Evolutionary conservation across 768 basidiomycete species (phyloP), one percentile per base, ranked within the genome.

Genomic region (Termitomyces bulborhizus): DNA sequence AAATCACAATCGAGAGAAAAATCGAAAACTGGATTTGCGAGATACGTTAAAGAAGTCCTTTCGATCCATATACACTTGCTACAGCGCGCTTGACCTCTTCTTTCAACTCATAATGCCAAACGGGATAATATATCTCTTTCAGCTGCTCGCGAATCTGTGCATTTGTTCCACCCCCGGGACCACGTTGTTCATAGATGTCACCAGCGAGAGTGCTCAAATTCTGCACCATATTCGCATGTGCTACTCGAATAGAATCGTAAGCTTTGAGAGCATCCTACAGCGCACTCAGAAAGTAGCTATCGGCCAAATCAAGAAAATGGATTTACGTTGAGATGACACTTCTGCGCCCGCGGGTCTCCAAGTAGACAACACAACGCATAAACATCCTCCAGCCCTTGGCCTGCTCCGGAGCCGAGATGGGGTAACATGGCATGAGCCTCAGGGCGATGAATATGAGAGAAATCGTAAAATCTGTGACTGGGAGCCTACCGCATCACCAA

Each of bases 351-450:
- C 2, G 76, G 71, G 56, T 78, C 76, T 6, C 64, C 62, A 9
- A 85, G 74, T 13, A 85, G 65, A 15, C 71, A 67, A 42, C 72
- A 73, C 4, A 85, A 65, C 4, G 78, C 62, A 44, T 75, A 73
- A 0, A 74, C 76, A 55, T 84, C 83, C 60, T 84, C 83, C 32
- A 84, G 71, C 1, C 80, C 83, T 66, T 84, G 83, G 9, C 82
- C 79, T 4, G 78, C 80, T 1, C 83, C 83, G 0, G 81, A 75
- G 1, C 81, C 82, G 6, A 84, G 67, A 65, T 84, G 80, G 0
- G 84, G 82, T 32, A 75, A 59, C 82, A 84, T 84, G 0, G 69
- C 80, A 61, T 85, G 83, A 7, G 83, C 82, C 77, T 77, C 21
- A 21, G 21, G 21, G 1, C 2, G 21, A 21, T 21, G 21, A 21